Evolutionary conservation across 495 filamentous ascomycete genomes (phyloP), one percentile per base, ranked within the genome.

Genomic region (Aspergillus diversus): DNA sequence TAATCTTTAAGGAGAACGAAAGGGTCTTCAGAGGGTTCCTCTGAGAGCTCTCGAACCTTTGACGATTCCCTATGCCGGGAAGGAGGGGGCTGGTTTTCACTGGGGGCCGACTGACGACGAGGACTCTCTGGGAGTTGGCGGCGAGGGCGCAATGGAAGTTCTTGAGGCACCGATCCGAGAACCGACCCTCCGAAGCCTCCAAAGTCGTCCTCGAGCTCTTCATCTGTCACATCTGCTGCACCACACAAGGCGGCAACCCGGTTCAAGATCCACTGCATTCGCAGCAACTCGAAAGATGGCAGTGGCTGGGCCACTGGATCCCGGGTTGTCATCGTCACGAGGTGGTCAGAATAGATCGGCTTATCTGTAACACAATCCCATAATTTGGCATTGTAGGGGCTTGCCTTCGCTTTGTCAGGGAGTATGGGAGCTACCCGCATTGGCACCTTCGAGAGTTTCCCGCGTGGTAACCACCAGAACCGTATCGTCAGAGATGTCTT

Each of bases 231-330:
- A 60, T 69, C 66, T 5, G 65, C 68, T 33, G 68, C 68, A 33
- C 68, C 68, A 62, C 55, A 43, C 33, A 70, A 54, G 0, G 64
- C 61, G 11, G 60, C 56, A 33, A 70, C 27, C 16, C 68, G 51
- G 33, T 67, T 63, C 35, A 70, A 42, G 7, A 65, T 42, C 68
- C 65, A 70, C 62, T 68, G 68, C 49, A 68, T 63, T 5, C 63
- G 50, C 32, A 70, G 63, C 7, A 70, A 34, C 12, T 63, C 62
- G 12, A 67, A 42, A 31, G 59, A 65, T 32, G 68, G 68, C 4
- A 70, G 56, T 1, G 68, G 68, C 17, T 54, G 47, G 32, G 16
- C 33, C 33, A 57, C 50, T 31, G 68, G 65, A 57, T 70, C 65
- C 16, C 60, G 55, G 37, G 65, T 70, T 42, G 52, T 67, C 21